These are phyloP conservation scores for Vanrija humicola DNA, from an alignment of 1,284 basidiomycete species.

Conservation along the genomic window DNA sequence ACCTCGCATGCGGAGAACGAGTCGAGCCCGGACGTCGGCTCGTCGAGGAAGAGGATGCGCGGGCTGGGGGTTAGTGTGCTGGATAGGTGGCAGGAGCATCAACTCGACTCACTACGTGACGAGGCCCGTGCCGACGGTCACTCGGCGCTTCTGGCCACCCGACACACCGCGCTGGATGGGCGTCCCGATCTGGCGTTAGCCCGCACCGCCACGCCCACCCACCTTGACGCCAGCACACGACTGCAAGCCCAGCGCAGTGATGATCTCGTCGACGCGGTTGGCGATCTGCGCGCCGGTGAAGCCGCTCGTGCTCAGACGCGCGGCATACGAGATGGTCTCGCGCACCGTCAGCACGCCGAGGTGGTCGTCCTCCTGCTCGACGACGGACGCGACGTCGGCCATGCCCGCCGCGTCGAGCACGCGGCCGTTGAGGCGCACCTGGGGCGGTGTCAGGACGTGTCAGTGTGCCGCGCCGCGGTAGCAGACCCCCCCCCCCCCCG, in stretches of 20 bases:
- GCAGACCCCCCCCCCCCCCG: no score
- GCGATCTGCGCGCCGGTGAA: conserved; percentile 4
- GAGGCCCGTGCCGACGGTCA: conserved; percentile 43
- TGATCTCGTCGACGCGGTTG: conserved; percentile 14
- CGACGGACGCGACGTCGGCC: conserved; percentile 33
- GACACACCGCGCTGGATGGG: conserved; percentile 48
- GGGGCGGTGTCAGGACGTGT: neutral
- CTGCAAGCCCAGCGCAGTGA: conserved; percentile 16
- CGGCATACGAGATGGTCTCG: conserved; percentile 10
- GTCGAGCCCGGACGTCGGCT: conserved; percentile 42
- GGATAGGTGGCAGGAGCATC: no score
- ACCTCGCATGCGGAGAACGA: conserved; percentile 18
- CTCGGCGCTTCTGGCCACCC: conserved; percentile 48
- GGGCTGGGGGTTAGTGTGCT: conserved; percentile 15
- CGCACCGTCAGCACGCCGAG: conserved; percentile 37
- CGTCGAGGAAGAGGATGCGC: conserved; percentile 48
- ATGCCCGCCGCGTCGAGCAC: conserved; percentile 7
- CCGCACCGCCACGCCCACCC: neutral
- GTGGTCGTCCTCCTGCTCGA: conserved; percentile 49
- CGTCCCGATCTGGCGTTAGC: conserved; percentile 41
- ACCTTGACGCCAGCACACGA: conserved; percentile 1
- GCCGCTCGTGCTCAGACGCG: conserved; percentile 13
- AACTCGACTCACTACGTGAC: conserved; percentile 23
- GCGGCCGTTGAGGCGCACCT: conserved; percentile 16
- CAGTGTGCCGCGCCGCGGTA: no score